Evolutionary conservation across 2,329 filamentous ascomycete genomes (phyloP).

Genomic region (Penicillium sp.): DNA sequence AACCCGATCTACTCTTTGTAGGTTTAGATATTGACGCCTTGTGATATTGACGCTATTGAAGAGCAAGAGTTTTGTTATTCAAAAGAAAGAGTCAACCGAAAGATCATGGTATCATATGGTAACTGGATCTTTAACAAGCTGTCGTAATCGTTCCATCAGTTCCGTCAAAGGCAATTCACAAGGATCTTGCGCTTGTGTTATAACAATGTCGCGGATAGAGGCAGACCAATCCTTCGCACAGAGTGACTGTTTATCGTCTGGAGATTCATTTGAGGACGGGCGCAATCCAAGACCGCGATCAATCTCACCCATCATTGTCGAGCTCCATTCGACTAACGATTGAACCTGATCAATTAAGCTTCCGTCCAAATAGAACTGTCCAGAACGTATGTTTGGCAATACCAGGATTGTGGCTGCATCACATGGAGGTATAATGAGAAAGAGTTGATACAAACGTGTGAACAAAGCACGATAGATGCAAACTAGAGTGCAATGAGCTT

Average conservation of each 20-base stretch:
- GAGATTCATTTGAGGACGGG: background rate
- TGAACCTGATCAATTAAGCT: constrained; percentile 12
- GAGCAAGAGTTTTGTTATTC: background rate
- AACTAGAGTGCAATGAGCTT: constrained; percentile 17
- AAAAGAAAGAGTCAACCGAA: background rate
- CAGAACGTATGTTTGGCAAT: constrained; percentile 12
- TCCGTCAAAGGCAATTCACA: constrained; percentile 15
- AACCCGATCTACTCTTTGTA: no score
- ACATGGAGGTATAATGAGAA: constrained; percentile 16
- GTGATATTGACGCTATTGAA: no score
- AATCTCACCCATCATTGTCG: constrained; percentile 13
- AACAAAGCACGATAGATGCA: constrained; percentile 19
- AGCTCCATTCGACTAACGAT: constrained; percentile 13
- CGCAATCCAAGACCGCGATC: constrained; percentile 12
- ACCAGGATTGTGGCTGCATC: constrained; percentile 13
- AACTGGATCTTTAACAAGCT: constrained; percentile 10
- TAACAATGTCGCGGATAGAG: constrained; percentile 13
- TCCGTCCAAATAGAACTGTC: constrained; percentile 11
- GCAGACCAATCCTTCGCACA: background rate
- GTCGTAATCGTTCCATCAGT: constrained; percentile 15
- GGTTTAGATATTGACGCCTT: no score
- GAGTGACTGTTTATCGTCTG: background rate
- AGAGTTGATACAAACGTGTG: constrained; percentile 17
- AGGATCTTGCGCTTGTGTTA: constrained; percentile 11
- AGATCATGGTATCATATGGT: background rate